Base-by-base conservation (phyloP, 192 early-diverging fungal species). In the Podila epigama region DNA sequence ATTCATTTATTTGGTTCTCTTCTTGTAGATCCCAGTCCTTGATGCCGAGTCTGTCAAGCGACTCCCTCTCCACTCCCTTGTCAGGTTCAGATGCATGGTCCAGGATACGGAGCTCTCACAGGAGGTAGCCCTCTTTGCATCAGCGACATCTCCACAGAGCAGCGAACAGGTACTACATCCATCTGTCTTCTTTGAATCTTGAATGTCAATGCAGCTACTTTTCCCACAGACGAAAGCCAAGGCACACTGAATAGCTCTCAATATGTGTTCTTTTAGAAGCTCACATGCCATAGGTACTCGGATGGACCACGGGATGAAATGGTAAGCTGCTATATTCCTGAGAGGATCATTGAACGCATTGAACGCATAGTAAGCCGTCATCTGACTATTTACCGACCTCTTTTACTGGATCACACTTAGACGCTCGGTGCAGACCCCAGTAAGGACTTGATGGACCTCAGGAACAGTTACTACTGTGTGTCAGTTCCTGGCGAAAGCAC, bases 41-140 rank as follows among this genome's bases (percentile, higher is more conserved):
- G 82, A 85, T 51, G 70, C 79, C 32, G 32, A 60, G 12, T 54
- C 81, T 20, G 59, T 82, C 22, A 22, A 40, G 12, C 50, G 51
- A 12, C 57, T 86, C 20, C 75, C 79, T 1, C 10, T 68, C 18
- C 58, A 84, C 48, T 69, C 81, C 15, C 80, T 94, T 6, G 89
- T 92, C 20, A 70, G 91, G n/a, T 92, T 92, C 66, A 81, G 89
- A 40, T 91, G 89, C 78, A 94, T 94, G 92, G 85, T 94, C 5
- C 92, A 94, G 77, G 92, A 94, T 51, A 90, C 90, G 2, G 86
- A 88, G 52, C 87, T 92, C 28, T 91, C 88, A 10, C 87, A 92
- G 60, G 91, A 94, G 68, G 81, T 86, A 29, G 86, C 77, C 44
- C 58, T 85, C 33, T 72, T 72, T 55, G 68, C 71, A 10, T 80